Base-by-base conservation (phyloP, 306 rosid species). In the Oemleria cerasiformis region DNA sequence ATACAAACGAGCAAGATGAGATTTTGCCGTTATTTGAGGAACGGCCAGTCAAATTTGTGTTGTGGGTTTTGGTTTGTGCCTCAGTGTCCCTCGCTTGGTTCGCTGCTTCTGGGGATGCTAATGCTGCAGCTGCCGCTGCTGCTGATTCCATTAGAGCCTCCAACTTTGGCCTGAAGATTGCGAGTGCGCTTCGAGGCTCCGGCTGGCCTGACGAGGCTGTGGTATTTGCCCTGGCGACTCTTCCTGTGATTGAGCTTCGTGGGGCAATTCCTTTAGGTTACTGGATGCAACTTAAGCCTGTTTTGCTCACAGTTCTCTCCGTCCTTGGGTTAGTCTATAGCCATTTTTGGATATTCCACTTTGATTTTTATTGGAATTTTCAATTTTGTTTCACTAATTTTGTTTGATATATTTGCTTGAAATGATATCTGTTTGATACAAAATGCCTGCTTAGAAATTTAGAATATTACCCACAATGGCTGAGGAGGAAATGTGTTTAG, bases 241-340 rank as follows among this genome's bases (percentile, higher is more conserved):
- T 91, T 84, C 98, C 97, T 19, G 83, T 94, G 51, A 88, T 94
- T 50, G 98, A 94, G 88, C 98, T 94, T 64, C 97, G 97, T 63
- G 97, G 96, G 53, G 98, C 98, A 57, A 91, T 94, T 54, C 97
- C 96, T 50, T 97, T 91, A 77, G 98, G 98, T 23, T 91, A 91
- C 20, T 91, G 97, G 97, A 25, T 94, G 96, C 87, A 87, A 17
- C 98, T 94, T 74, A 78, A 81, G 48, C 98, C 98, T 55, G 40
- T 54, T 14, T 54, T 64, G 68, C 73, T 94, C 20, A 91, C 97
- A 0, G 42, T 80, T 38, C 67, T 94, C 1, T 78, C 98, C 6
- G 86, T 91, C 75, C 76, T 91, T 59, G 97, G 98, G 98, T 91
- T 73, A 75, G 86, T 82, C 49, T 56, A 4, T 75, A 80, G 19